Evolutionary conservation across 352 stramenopile species (phyloP), one percentile per base, ranked within the genome.

Genomic region (Globisporangium polare): DNA sequence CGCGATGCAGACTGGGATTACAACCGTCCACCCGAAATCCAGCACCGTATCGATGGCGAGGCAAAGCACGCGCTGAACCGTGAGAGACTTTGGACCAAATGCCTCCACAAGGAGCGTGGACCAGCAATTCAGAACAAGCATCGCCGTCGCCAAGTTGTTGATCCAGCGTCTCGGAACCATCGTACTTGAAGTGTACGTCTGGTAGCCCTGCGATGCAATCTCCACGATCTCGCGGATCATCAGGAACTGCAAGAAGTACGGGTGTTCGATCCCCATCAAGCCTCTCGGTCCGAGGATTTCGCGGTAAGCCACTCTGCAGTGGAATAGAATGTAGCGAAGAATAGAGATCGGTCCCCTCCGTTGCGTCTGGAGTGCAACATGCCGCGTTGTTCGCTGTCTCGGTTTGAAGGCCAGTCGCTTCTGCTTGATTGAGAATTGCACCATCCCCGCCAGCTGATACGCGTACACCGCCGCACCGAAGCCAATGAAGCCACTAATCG

Each of bases 131-230:
- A 75, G 29, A 43, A 65, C 68, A 4, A 78, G 46, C 12, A 75
- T 27, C 12, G 31, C 15, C 0, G 57, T 52, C 26, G 72, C 71
- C 3, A 73, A 58, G 39, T 71, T 59, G 41, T 73, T 78, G 5
- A 73, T 72, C 71, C 71, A 75, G 51, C 59, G 47, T 45, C 64
- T 63, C n/a, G 67, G 67, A 18, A 74, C 60, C 17, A 72, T 27
- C 4, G 52, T 31, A n/a, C 70, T 74, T 3, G 56, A 70, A 3
- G 60, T 60, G 39, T 77, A 58, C 22, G 67, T 56, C 24, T 77
- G 69, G 47, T 77, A 74, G 10, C 63, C 67, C 29, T 77, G 67
- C 7, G 60, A 69, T 3, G 13, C 41, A 49, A 77, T 65, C 47
- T 77, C 69, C 9, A 62, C 27, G 3, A 72, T 20, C 49, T 77